Evolutionary conservation across 2,329 filamentous ascomycete species (phyloP).

Genomic region (Sphaerostilbella broomeana): DNA sequence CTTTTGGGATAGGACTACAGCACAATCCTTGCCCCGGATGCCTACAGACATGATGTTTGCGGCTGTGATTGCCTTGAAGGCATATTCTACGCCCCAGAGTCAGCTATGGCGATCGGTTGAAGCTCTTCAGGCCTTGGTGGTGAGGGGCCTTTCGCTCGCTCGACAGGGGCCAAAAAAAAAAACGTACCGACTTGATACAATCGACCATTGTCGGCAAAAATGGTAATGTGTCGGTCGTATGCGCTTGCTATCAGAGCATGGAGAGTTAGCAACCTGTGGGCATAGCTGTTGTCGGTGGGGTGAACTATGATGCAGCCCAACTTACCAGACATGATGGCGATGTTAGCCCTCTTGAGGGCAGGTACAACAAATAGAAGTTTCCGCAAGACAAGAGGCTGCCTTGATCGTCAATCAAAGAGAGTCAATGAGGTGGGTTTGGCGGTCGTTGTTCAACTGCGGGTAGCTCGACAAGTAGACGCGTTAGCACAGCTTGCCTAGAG

Average conservation of each 20-base stretch:
- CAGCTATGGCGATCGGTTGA: constrained; percentile 19
- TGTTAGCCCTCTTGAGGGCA: constrained; percentile 17
- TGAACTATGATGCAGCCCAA: constrained; percentile 17
- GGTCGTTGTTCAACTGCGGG: no score
- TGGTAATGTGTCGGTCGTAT: constrained; percentile 98
- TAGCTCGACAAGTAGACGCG: constrained; percentile 31
- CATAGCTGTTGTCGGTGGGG: constrained; percentile 9
- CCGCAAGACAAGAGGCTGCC: no score
- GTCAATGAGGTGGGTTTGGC: no score
- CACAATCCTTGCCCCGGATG: constrained; percentile 92
- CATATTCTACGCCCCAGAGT: constrained; percentile 69
- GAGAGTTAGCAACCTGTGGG: constrained; percentile 23
- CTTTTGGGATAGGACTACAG: constrained; percentile 96
- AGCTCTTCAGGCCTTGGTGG: no score
- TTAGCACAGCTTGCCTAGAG: constrained; percentile 45
- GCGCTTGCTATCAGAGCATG: constrained; percentile 49
- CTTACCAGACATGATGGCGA: constrained; percentile 48
- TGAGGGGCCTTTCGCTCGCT: no score
- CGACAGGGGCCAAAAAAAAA: no score
- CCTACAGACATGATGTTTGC: constrained; percentile 98
- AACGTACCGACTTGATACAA: constrained; percentile 98
- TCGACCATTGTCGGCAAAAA: constrained; percentile 97
- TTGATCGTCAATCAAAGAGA: no score
- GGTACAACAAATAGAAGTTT: not conserved
- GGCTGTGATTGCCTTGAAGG: constrained; percentile 99